Conservation (phyloP, 2,329 filamentous ascomycete species). For the Cytospora chrysosperma region DNA sequence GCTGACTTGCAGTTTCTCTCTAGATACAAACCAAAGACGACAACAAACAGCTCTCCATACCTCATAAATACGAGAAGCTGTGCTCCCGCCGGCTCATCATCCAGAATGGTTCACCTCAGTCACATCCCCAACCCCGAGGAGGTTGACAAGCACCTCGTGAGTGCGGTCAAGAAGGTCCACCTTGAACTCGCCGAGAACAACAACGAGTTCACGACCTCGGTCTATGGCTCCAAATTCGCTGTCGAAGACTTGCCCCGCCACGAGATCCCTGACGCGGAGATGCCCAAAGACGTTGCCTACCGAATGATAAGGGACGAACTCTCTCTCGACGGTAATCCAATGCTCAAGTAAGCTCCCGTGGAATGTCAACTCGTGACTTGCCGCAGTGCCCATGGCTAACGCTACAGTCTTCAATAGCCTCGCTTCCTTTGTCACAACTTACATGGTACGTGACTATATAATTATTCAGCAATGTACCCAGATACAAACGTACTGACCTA, state of each 20-base stretch:
- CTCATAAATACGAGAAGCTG: neutral
- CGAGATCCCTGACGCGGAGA: slow-evolving; percentile 86
- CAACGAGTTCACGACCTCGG: slow-evolving; percentile 69
- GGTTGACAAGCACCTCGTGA: slow-evolving; percentile 32
- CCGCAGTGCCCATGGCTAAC: slow-evolving; percentile 2
- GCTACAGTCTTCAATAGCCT: slow-evolving; percentile 51
- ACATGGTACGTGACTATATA: slow-evolving; percentile 61
- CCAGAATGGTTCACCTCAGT: slow-evolving; percentile 53
- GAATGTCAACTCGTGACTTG: too few relatives aligned
- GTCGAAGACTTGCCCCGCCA: slow-evolving; percentile 74
- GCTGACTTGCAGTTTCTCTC: neutral
- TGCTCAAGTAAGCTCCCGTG: slow-evolving; percentile 69
- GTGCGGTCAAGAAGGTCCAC: slow-evolving; percentile 42
- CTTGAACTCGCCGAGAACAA: slow-evolving; percentile 51
- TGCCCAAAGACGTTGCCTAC: slow-evolving; percentile 92
- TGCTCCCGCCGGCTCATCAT: slow-evolving; percentile 35
- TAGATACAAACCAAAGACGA: neutral
- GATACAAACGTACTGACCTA: neutral
- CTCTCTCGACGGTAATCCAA: slow-evolving; percentile 86
- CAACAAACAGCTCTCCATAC: neutral
- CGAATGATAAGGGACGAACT: slow-evolving; percentile 96
- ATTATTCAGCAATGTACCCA: neutral
- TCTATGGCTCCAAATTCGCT: slow-evolving; percentile 87
- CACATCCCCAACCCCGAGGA: slow-evolving; percentile 39
- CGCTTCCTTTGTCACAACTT: slow-evolving; percentile 92